Evolutionary conservation across 2,329 filamentous ascomycete genomes (phyloP), one percentile per base, ranked within the genome.

Genomic region (Ophioceras dolichostomum): DNA sequence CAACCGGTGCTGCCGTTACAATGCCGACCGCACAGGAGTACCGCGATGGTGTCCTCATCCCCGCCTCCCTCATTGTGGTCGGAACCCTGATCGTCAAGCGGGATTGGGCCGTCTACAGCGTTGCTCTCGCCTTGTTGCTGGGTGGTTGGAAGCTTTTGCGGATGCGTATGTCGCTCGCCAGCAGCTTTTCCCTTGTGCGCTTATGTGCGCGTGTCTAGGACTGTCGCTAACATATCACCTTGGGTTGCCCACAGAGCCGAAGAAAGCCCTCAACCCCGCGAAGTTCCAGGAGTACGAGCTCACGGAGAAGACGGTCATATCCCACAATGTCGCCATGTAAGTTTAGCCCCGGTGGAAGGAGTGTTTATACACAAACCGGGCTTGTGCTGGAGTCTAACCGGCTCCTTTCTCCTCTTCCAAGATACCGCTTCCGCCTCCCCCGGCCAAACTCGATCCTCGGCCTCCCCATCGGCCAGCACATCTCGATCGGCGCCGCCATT

Each of bases 401-500:
- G 10, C 19, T 37, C 8, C n/a, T 29, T 17, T 14, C 13, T 19
- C 28, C 12, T 8, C 22, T 26, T 8, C 31, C 38, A 43, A 86
- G 81, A 67, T 98, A 96, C 71, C 87, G 91, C 54, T 95, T 96
- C 67, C 72, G 73, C 46, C 83, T 98, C 29, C 88, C 88, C 40
- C 70, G 70, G 36, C 65, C 79, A 29, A 80, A 68, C 50, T 76
- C 83, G 48, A 86, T 95, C 58, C 84, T 96, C 53, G 91, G 91
- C 54, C 83, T 96, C 31, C 89, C 91, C 48, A 96, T 96, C 66
- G 91, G 91, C 56, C 91, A 98, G 68, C 91, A 98, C 70, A 95
- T 98, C 64, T 95, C 89, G 44, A 86, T 98, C 56, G 85, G 83
- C 48, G 89, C 87, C 39, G 76, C 73, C 39, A 75, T 87, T 43